Percentiles rank a stretch among this genome's conserved stretches.
Evolutionary conservation across 2,329 filamentous ascomycete species (phyloP).

Genomic region (Amauroascus niger): DNA sequence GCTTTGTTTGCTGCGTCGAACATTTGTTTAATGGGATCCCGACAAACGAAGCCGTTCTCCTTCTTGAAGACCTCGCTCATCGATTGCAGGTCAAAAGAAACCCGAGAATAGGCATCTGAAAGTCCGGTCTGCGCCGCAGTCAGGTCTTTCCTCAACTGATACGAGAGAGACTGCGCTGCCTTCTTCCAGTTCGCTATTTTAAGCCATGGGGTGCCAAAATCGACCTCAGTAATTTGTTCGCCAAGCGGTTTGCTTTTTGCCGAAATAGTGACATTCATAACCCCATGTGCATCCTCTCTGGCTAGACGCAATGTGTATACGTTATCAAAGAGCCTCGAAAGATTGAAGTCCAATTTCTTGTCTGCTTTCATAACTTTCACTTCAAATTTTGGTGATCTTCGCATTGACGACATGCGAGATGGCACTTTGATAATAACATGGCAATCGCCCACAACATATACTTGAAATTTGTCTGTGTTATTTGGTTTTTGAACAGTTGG

Average conservation of each 20-base stretch:
- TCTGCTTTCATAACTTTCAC: constrained; percentile 40
- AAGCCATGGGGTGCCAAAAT: constrained; percentile 40
- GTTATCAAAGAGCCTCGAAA: constrained; percentile 45
- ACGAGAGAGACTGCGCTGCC: constrained; percentile 30
- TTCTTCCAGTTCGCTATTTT: constrained; percentile 40
- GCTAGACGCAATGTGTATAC: constrained; percentile 45
- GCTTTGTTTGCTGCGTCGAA: constrained; percentile 21
- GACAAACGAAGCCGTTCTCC: constrained; percentile 9
- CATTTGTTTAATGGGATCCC: constrained; percentile 21
- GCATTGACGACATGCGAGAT: constrained; percentile 32
- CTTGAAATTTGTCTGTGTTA: constrained; percentile 38
- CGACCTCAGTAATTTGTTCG: constrained; percentile 31
- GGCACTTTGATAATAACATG: constrained; percentile 46
- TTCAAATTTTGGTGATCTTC: constrained; percentile 40
- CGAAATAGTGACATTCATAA: constrained; percentile 42
- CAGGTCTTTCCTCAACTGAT: constrained; percentile 31
- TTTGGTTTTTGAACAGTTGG: constrained; percentile 20
- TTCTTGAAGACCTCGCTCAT: constrained; percentile 27
- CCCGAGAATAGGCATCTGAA: constrained; percentile 30
- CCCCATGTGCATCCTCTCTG: constrained; percentile 41
- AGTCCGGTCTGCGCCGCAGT: constrained; percentile 31
- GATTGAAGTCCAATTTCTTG: constrained; percentile 33
- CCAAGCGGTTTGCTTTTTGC: constrained; percentile 29
- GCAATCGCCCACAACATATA: constrained; percentile 46
- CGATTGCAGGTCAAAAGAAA: constrained; percentile 32